These are phyloP conservation scores for Penicillium sp. DNA, from an alignment of 2,329 filamentous ascomycete species.

Conservation along the genomic window DNA sequence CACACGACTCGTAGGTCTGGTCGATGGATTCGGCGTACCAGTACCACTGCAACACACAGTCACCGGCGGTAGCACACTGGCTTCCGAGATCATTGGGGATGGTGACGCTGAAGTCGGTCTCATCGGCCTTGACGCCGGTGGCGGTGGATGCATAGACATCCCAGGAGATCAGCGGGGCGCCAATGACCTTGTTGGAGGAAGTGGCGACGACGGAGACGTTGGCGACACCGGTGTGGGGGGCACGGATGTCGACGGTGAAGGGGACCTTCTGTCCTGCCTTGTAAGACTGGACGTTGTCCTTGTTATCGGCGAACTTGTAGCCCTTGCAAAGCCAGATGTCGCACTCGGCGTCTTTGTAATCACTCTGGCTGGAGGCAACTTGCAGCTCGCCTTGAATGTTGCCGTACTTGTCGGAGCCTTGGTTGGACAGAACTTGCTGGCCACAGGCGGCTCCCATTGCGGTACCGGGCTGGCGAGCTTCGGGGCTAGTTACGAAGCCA, in stretches of 20 bases:
- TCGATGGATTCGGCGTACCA: conserved; percentile 36
- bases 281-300: conserved; percentile 53
- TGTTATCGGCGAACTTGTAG: conserved; percentile 58
- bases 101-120: conserved; percentile 35
- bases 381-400: conserved; percentile 59
- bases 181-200: conserved; percentile 42
- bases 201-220: conserved; percentile 54
- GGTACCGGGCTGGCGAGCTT: conserved; percentile 51
- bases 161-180: conserved; percentile 36
- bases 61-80: conserved; percentile 30
- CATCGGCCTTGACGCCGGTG: conserved; percentile 27
- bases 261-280: conserved; percentile 48
- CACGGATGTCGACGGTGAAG: conserved; percentile 47
- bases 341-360: conserved; percentile 51
- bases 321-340: conserved; percentile 60
- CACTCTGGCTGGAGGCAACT: conserved; percentile 48
- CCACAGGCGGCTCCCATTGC: conserved; percentile 57
- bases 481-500: conserved; percentile 53
- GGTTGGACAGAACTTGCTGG: conserved; percentile 55
- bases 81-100: conserved; percentile 31
- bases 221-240: conserved; percentile 50
- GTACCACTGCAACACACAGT: conserved; percentile 40
- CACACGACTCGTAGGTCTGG: conserved; percentile 39
- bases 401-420: conserved; percentile 55
- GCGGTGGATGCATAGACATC: conserved; percentile 33